phyloP scores from a whole-genome alignment of 2,329 filamentous ascomycete genomes.

The Leptographium flavum region DNA sequence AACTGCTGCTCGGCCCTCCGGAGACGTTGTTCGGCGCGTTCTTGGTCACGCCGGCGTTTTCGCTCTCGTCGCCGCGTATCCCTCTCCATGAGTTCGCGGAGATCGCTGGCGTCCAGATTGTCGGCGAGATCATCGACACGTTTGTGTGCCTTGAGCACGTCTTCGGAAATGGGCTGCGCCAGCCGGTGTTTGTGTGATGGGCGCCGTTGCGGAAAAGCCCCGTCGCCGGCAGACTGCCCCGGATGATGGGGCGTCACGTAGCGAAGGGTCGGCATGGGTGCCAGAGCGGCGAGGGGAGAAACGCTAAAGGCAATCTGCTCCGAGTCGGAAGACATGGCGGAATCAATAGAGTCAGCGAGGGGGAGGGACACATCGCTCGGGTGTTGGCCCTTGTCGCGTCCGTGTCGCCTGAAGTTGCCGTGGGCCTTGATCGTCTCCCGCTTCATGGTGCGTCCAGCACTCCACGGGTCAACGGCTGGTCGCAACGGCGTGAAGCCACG shows the following conservation, averaged over 20 bases:
- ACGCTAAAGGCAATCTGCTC: conserved; percentile 69
- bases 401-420: conserved; percentile 20
- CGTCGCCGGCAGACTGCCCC: conserved; percentile 27
- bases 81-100: conserved; percentile 81
- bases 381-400: conserved; percentile 32
- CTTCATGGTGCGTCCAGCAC: conserved; percentile 44
- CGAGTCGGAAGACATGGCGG: conserved; percentile 59
- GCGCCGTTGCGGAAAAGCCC: conserved; percentile 31
- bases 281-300: conserved; percentile 65
- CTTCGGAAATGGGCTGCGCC: conserved; percentile 43
- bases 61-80: conserved; percentile 69
- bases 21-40: conserved; percentile 50
- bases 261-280: conserved; percentile 71
- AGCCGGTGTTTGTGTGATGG: conserved; percentile 38
- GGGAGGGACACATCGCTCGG: conserved; percentile 65
- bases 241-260: conserved; percentile 53
- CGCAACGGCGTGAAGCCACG: conserved; percentile 48
- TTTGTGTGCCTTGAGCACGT: conserved; percentile 44
- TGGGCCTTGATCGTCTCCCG: conserved; percentile 53
- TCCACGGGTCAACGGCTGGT: conserved; percentile 43
- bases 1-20: conserved; percentile 56
- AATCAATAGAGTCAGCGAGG: conserved; percentile 58
- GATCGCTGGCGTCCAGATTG: conserved; percentile 66
- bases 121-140: conserved; percentile 63
- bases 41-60: conserved; percentile 53